Conservation (phyloP, 1,139 yeast genomes). For the Yamadazyma dendronema region DNA sequence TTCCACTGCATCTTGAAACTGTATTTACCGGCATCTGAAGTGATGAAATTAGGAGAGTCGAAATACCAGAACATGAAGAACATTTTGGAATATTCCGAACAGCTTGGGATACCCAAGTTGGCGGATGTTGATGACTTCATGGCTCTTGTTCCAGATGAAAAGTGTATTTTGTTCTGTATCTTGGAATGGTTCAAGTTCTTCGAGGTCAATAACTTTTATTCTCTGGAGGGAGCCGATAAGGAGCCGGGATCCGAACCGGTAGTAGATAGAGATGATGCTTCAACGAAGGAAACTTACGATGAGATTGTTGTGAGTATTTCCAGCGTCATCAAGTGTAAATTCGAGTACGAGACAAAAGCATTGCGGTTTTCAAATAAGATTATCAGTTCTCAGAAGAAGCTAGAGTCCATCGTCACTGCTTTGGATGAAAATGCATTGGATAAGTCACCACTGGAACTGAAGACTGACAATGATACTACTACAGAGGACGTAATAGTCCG, state of each 20-base stretch:
- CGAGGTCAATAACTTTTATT: slow-evolving; percentile 26
- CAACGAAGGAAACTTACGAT: slow-evolving; percentile 13
- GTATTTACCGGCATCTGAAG: slow-evolving; percentile 15
- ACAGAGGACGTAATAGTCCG: too few relatives aligned
- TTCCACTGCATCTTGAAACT: slow-evolving; percentile 24
- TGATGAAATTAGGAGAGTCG: slow-evolving; percentile 37
- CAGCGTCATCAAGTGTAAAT: slow-evolving; percentile 24
- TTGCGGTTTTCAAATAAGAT: slow-evolving; percentile 28
- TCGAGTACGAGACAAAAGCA: slow-evolving; percentile 32
- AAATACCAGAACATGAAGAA: slow-evolving; percentile 24
- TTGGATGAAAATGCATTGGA: slow-evolving; percentile 2
- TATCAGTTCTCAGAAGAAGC: slow-evolving; percentile 14
- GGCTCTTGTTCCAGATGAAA: slow-evolving; percentile 57
- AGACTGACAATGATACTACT: too few relatives aligned
- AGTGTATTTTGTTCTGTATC: slow-evolving; percentile 62
- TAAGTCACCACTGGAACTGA: too few relatives aligned
- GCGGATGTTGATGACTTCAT: slow-evolving; percentile 62
- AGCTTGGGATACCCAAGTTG: slow-evolving; percentile 54
- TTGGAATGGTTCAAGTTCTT: slow-evolving; percentile 61
- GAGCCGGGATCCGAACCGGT: slow-evolving; percentile 1
- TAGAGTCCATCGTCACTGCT: slow-evolving; percentile 1
- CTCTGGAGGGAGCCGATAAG: slow-evolving; percentile 6
- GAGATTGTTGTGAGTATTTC: slow-evolving; percentile 21
- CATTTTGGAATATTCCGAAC: slow-evolving; percentile 25
- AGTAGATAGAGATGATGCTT: slow-evolving; percentile 2